These are phyloP conservation scores for Neurospora discreta DNA, from an alignment of 495 filamentous ascomycete genomes.

Conservation along the genomic window DNA sequence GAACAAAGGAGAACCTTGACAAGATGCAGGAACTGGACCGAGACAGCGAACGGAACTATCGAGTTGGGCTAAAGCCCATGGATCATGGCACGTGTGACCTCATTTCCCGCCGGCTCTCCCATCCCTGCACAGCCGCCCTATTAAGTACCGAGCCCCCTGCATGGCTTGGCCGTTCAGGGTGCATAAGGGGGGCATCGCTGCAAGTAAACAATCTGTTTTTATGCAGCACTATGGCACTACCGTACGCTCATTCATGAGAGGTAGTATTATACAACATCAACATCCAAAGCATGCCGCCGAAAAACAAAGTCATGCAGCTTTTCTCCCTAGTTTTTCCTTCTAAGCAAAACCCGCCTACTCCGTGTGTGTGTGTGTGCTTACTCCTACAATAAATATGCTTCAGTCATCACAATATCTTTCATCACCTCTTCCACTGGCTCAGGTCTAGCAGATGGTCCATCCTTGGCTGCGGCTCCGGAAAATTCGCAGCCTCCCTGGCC, in stretches of 20 bases:
- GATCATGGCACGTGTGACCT: neutral
- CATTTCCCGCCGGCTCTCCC: neutral
- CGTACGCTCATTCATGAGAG: neutral
- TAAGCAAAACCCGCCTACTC: neutral
- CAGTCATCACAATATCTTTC: neutral
- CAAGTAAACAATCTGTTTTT: neutral
- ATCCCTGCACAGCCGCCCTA: neutral
- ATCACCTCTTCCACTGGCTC: neutral
- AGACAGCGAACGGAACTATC: neutral
- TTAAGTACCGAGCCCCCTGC: neutral
- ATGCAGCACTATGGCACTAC: neutral
- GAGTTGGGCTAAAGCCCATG: neutral
- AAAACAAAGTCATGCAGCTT: neutral
- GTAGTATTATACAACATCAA: neutral
- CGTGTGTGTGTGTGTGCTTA: neutral
- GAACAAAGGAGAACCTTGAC: neutral
- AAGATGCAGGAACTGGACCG: neutral
- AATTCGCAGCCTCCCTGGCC: constrained; percentile 51
- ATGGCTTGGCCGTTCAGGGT: neutral
- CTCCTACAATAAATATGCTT: neutral
- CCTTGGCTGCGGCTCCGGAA: neutral
- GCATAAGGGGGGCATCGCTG: neutral
- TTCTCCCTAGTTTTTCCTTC: neutral
- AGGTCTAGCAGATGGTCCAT: neutral
- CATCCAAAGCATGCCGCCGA: neutral